Evolutionary conservation across 1,284 basidiomycete genomes (phyloP).

Genomic region (Malassezia arunalokei): DNA sequence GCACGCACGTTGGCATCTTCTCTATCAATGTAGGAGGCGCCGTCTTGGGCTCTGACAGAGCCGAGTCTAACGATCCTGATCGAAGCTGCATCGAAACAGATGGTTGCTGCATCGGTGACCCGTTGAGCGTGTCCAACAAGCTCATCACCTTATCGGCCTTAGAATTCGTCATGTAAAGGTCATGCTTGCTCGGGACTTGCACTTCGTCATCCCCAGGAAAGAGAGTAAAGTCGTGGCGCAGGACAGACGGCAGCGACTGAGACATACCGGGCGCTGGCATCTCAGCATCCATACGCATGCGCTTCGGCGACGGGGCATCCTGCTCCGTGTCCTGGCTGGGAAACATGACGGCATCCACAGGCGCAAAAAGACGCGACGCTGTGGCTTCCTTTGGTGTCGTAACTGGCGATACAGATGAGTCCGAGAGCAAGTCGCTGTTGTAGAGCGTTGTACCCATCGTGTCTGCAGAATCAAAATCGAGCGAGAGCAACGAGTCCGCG

Average conservation of each 20-base stretch:
- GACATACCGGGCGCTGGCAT: no score
- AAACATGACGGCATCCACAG: neutral
- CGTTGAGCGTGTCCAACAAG: conserved; percentile 10
- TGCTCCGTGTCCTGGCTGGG: neutral
- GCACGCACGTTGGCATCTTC: neutral
- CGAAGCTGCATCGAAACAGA: neutral
- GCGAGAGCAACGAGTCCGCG: conserved; percentile 11
- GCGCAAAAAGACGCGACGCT: neutral
- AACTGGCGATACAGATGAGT: neutral
- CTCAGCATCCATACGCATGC: no score
- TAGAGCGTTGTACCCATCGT: neutral
- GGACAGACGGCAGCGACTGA: no score
- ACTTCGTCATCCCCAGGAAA: conserved; percentile 8
- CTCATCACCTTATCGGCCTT: neutral
- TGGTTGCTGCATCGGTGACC: neutral
- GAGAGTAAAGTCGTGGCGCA: conserved; percentile 8
- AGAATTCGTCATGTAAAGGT: neutral
- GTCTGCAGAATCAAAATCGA: conserved; percentile 10
- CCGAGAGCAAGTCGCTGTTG: conserved; percentile 1
- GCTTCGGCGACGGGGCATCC: no score
- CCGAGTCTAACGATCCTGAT: neutral
- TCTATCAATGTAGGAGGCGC: neutral
- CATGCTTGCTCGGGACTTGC: neutral
- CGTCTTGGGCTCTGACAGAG: neutral
- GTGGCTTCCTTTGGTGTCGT: neutral